Conservation (phyloP, 1,284 basidiomycete species). For the Ustilago crameri region DNA sequence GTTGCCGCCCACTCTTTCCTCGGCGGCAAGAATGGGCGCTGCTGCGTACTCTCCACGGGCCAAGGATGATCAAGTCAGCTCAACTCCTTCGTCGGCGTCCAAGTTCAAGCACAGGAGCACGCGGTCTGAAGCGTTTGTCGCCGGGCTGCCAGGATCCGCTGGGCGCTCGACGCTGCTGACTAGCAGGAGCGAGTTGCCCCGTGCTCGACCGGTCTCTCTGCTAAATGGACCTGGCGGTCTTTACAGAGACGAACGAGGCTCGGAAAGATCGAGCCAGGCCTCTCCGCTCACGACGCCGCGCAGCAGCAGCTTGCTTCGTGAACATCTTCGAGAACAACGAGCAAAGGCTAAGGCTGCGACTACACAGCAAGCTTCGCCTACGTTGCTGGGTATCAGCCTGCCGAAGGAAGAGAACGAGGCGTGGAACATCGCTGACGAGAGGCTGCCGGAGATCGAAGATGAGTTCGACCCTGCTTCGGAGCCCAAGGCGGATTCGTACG, state of each 20-base stretch:
- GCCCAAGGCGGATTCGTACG: background rate
- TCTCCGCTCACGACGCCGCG: slow-evolving; percentile 36
- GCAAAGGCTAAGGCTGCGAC: slow-evolving; percentile 7
- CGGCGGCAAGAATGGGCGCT: slow-evolving; percentile 3
- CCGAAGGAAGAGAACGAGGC: slow-evolving; percentile 32
- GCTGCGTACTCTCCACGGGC: slow-evolving; percentile 16
- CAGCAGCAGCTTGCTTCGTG: slow-evolving; percentile 36
- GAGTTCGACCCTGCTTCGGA: slow-evolving; percentile 12
- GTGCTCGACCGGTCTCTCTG: slow-evolving; percentile 39
- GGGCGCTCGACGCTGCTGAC: slow-evolving; percentile 19
- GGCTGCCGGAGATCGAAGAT: slow-evolving; percentile 38
- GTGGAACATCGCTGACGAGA: slow-evolving; percentile 52
- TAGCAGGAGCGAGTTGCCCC: slow-evolving; percentile 31
- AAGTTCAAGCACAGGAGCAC: slow-evolving; percentile 28
- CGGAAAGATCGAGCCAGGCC: slow-evolving; percentile 23
- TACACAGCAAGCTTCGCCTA: slow-evolving; percentile 28
- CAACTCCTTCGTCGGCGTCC: slow-evolving; percentile 22
- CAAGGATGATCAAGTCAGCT: background rate
- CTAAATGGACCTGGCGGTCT: slow-evolving; percentile 41
- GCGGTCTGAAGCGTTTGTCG: slow-evolving; percentile 31
- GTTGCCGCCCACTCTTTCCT: slow-evolving; percentile 19
- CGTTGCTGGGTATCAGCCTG: slow-evolving; percentile 35
- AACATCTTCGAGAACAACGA: slow-evolving; percentile 17
- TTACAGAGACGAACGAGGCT: slow-evolving; percentile 24
- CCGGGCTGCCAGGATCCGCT: slow-evolving; percentile 23